Evolutionary conservation across 1,284 basidiomycete genomes (phyloP).

Genomic region (Cutaneotrichosporon spelunceum): DNA sequence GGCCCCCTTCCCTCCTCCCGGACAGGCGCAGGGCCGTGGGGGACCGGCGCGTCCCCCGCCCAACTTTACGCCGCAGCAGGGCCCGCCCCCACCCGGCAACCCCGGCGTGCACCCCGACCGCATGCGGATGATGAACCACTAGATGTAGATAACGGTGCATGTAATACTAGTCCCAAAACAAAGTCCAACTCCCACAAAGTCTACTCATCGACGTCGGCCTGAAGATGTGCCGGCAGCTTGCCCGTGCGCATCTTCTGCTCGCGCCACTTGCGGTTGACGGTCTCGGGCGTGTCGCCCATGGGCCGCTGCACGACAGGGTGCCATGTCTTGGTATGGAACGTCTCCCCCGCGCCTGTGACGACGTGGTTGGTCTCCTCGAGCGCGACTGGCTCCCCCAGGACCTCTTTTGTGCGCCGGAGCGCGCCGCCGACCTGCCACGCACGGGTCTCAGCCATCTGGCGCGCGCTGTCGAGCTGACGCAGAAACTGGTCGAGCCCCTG

Average conservation of each 20-base stretch:
- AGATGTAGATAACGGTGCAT: constrained; percentile 9
- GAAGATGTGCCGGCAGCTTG: not conserved
- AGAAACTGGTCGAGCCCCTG: constrained; percentile 39
- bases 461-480: constrained; percentile 33
- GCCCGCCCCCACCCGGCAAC: constrained; percentile 25
- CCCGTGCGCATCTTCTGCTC: constrained; percentile 31
- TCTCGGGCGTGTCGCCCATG: constrained; percentile 66
- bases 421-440: constrained; percentile 60
- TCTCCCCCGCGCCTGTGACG: constrained; percentile 65
- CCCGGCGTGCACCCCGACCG: constrained; percentile 79
- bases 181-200: too few species aligned
- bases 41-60: constrained; percentile 36
- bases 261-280: constrained; percentile 73
- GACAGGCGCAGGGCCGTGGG: constrained; percentile 3
- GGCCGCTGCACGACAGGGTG: constrained; percentile 64
- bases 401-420: constrained; percentile 27
- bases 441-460: constrained; percentile 53
- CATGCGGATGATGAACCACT: constrained; percentile 68
- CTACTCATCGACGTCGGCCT: constrained; percentile 18
- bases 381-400: constrained; percentile 8
- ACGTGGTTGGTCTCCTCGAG: constrained; percentile 3
- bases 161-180: constrained; percentile 14
- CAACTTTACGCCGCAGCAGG: constrained; percentile 30
- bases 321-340: constrained; percentile 62
- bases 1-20: constrained; percentile 31